phyloP scores from a whole-genome alignment of 2,329 filamentous ascomycete genomes.

The Aspergillus sp. region DNA sequence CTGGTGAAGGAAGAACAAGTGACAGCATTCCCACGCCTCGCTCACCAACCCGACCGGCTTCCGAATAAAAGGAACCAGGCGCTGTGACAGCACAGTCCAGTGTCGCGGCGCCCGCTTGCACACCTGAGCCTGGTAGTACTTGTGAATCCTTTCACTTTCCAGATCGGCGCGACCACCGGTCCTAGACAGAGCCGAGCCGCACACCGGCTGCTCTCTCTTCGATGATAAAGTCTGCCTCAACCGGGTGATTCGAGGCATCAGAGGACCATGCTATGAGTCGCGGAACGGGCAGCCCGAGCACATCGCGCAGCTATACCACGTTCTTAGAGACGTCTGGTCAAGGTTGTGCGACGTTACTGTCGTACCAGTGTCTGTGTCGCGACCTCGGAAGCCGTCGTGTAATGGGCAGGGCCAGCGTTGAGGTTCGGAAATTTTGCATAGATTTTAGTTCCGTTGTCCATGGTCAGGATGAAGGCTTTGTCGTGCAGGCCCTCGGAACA shows the following conservation, averaged over 20 bases:
- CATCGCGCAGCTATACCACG: conserved; percentile 17
- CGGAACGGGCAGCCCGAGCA: conserved; percentile 18
- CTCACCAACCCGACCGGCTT: conserved; percentile 33
- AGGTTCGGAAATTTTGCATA: conserved; percentile 29
- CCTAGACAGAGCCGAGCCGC: conserved; percentile 28
- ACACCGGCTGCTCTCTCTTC: conserved; percentile 29
- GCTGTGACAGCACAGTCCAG: conserved; percentile 26
- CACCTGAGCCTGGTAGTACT: conserved; percentile 35
- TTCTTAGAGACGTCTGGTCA: background rate
- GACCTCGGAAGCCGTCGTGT: conserved; percentile 24
- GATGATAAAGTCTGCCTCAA: conserved; percentile 27
- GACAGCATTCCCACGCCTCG: conserved; percentile 30
- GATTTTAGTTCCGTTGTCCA: conserved; percentile 29
- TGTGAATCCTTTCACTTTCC: conserved; percentile 34
- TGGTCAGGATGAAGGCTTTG: conserved; percentile 37
- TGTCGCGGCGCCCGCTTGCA: conserved; percentile 27
- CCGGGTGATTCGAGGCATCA: conserved; percentile 14
- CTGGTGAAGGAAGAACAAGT: conserved; percentile 34
- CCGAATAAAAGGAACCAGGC: conserved; percentile 17
- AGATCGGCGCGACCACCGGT: conserved; percentile 24
- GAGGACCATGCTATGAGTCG: conserved; percentile 20
- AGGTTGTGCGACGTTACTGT: background rate
- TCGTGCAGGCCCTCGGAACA: conserved; percentile 33
- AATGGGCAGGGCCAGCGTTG: conserved; percentile 24
- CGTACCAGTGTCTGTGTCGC: conserved; percentile 26